A percentile compares a stretch with the other conserved stretches of the same genome.
Conservation (phyloP, 2,329 filamentous ascomycete genomes). For the Colletotrichum karsti region DNA sequence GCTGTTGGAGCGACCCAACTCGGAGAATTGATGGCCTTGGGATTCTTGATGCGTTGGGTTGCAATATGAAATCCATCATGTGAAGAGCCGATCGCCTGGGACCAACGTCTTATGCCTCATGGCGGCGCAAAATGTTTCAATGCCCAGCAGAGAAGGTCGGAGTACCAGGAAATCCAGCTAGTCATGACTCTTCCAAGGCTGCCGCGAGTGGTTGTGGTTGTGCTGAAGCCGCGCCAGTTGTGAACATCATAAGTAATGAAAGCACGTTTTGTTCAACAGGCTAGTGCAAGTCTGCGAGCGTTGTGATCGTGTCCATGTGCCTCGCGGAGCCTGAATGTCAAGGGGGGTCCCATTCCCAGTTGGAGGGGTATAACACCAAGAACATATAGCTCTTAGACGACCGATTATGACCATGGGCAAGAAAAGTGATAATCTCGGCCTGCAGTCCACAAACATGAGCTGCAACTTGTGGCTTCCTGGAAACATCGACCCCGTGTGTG, state of each 20-base stretch:
- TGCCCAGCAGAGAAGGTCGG: not conserved
- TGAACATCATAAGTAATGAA: constrained; percentile 7
- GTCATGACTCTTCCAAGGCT: not conserved
- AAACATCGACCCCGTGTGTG: constrained; percentile 11
- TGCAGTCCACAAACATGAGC: constrained; percentile 35
- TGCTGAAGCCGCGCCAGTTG: not conserved
- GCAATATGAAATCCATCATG: constrained; percentile 12
- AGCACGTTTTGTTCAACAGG: not conserved
- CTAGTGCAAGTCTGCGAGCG: constrained; percentile 3
- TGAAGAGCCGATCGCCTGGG: constrained; percentile 10
- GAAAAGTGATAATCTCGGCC: constrained; percentile 44
- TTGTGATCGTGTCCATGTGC: constrained; percentile 11
- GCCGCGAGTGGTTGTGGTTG: not conserved
- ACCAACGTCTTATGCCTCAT: not conserved
- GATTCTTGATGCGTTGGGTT: constrained; percentile 11
- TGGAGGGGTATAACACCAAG: constrained; percentile 42
- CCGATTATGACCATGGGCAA: constrained; percentile 40
- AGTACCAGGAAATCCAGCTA: not conserved
- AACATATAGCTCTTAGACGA: constrained; percentile 46
- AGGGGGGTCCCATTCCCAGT: constrained; percentile 20
- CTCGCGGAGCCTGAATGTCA: constrained; percentile 15
- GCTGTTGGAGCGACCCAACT: constrained; percentile 17
- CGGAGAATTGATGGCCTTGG: constrained; percentile 25
- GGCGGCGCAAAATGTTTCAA: constrained; percentile 13
- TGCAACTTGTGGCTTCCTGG: constrained; percentile 13